A percentile compares a stretch with the other conserved stretches of the same genome.
Conservation (phyloP, 345 rosid genomes). For the Psidium friedrichsthalianum region DNA sequence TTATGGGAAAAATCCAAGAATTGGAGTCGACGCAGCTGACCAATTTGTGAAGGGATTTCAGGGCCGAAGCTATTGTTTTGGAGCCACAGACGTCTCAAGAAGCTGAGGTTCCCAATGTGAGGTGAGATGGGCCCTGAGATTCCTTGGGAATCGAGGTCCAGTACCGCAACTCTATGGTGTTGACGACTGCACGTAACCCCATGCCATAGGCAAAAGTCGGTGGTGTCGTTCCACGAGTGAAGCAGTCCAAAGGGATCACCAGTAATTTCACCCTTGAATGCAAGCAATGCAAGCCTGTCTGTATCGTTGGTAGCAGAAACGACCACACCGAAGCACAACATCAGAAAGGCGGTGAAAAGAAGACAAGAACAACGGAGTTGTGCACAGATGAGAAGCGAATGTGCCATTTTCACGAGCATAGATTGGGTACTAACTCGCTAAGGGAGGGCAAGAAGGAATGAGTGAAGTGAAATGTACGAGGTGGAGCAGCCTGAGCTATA, state of each 20-base stretch:
- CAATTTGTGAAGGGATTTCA: neutral
- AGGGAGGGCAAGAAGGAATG: too few species aligned
- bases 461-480: too few species aligned
- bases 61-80: neutral
- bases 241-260: neutral
- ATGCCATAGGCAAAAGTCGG: neutral
- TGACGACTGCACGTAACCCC: neutral
- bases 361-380: too few species aligned
- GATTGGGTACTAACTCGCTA: too few species aligned
- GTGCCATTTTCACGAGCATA: too few species aligned
- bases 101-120: neutral
- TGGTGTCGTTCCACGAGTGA: neutral
- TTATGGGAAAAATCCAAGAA: neutral
- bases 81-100: neutral
- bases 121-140: neutral
- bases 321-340: too few species aligned
- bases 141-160: neutral
- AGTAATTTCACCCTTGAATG: neutral
- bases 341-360: too few species aligned
- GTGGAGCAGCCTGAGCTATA: too few species aligned
- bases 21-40: neutral
- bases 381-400: too few species aligned
- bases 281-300: neutral
- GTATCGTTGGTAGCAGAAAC: neutral
- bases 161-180: neutral